Evolutionary conservation across 2,329 filamentous ascomycete species (phyloP).

Genomic region (Fusarium caatingaense): DNA sequence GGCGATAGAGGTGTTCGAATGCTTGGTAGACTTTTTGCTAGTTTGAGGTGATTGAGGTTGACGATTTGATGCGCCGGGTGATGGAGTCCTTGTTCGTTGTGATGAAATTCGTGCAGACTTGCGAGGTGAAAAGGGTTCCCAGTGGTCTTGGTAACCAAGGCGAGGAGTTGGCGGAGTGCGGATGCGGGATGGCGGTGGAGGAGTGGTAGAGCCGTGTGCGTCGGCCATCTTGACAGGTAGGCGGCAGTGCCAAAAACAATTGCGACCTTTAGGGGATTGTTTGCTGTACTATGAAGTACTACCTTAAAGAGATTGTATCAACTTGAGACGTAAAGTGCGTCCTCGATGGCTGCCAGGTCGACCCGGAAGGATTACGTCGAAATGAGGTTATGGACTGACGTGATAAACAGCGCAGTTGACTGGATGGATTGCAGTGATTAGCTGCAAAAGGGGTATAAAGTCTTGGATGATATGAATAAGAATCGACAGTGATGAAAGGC

Average conservation of each 20-base stretch:
- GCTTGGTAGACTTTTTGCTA: conserved; percentile 48
- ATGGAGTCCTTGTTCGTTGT: conserved; percentile 68
- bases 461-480: conserved; percentile 23
- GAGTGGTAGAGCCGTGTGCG: conserved; percentile 60
- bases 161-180: conserved; percentile 77
- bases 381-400: conserved; percentile 28
- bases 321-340: conserved; percentile 30
- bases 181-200: conserved; percentile 68
- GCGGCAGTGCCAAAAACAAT: conserved; percentile 20
- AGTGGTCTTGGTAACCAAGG: conserved; percentile 74
- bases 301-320: conserved; percentile 13
- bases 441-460: conserved; percentile 9
- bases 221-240: conserved; percentile 45
- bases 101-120: conserved; percentile 74
- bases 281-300: conserved; percentile 10
- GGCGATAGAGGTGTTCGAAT: conserved; percentile 49
- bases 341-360: conserved; percentile 40
- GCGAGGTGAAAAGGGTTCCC: conserved; percentile 78
- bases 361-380: conserved; percentile 25
- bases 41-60: conserved; percentile 50
- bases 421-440: conserved; percentile 13
- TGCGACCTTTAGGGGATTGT: not conserved
- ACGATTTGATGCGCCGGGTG: conserved; percentile 57
- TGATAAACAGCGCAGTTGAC: conserved; percentile 31
- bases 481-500: conserved; percentile 35